Conservation (phyloP, 1,284 basidiomycete genomes). For the Ceratobasidium sp. region DNA sequence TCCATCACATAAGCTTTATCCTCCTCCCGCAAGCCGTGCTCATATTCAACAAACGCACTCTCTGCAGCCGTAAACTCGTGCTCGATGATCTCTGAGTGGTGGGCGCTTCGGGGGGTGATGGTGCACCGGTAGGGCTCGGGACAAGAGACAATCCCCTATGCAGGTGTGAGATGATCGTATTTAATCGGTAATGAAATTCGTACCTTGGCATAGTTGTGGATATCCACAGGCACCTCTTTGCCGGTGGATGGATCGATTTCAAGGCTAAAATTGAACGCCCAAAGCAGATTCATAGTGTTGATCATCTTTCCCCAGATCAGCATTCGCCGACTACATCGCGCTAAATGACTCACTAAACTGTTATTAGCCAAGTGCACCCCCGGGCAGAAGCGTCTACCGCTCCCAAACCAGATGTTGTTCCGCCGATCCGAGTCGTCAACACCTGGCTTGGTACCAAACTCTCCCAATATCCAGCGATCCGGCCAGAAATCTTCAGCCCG, state of each 20-base stretch:
- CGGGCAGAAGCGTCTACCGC: conserved; percentile 44
- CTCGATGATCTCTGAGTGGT: not conserved
- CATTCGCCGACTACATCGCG: not conserved
- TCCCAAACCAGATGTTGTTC: conserved; percentile 44
- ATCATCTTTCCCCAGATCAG: not conserved
- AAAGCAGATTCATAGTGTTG: conserved; percentile 46
- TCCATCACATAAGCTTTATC: not conserved
- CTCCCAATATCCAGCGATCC: conserved; percentile 44
- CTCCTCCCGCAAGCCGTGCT: not conserved
- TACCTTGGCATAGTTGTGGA: conserved; percentile 44
- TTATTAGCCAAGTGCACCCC: conserved; percentile 46
- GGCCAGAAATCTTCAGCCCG: conserved; percentile 44
- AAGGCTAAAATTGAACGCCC: conserved; percentile 45
- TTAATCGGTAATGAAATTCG: not conserved
- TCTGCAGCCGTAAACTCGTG: conserved; percentile 3
- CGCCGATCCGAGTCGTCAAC: conserved; percentile 19
- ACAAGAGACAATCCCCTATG: not conserved
- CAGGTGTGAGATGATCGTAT: not conserved
- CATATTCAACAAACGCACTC: not conserved
- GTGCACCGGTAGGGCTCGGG: not conserved
- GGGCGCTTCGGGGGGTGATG: not conserved
- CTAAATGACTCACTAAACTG: conserved; percentile 12
- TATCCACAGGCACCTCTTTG: conserved; percentile 32
- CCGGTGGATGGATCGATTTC: conserved; percentile 40
- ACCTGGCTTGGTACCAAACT: conserved; percentile 44